Evolutionary conservation across 768 basidiomycete species (phyloP).

Genomic region (Cubamyces lactineus): DNA sequence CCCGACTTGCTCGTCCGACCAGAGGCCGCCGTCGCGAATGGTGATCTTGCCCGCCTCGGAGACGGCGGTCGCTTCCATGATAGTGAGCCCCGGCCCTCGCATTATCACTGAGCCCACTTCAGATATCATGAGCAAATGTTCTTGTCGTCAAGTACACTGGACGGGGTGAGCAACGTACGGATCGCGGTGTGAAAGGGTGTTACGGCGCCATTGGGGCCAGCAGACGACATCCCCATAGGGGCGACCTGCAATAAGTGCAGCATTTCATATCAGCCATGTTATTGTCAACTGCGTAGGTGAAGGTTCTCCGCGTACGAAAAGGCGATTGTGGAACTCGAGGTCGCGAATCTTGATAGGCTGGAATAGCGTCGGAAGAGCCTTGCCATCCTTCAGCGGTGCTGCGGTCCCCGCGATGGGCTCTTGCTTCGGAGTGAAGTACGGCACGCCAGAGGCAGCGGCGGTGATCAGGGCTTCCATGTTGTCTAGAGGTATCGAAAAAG

Average conservation of each 20-base stretch:
- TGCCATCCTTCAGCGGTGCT: slow-evolving; percentile 18
- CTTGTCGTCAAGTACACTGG: background rate
- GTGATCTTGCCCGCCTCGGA: slow-evolving; percentile 60
- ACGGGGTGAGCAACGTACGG: slow-evolving; percentile 20
- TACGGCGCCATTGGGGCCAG: slow-evolving; percentile 49
- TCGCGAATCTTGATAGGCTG: slow-evolving; percentile 51
- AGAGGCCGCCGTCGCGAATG: slow-evolving; percentile 60
- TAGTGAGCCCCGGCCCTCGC: slow-evolving; percentile 57
- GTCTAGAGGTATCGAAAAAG: background rate
- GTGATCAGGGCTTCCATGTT: background rate
- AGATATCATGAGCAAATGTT: background rate
- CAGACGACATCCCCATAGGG: slow-evolving; percentile 61
- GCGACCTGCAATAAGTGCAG: slow-evolving; percentile 40
- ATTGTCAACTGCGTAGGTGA: no score
- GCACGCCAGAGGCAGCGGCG: slow-evolving; percentile 39
- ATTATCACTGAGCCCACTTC: slow-evolving; percentile 54
- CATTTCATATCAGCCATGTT: no score
- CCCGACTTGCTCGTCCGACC: slow-evolving; percentile 59
- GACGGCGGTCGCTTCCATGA: slow-evolving; percentile 71
- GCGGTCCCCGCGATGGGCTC: slow-evolving; percentile 48
- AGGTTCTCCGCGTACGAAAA: slow-evolving; percentile 22
- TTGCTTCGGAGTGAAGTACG: slow-evolving; percentile 53
- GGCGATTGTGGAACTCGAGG: slow-evolving; percentile 36
- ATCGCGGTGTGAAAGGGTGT: slow-evolving; percentile 62
- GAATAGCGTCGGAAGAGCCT: slow-evolving; percentile 30